These are phyloP conservation scores for Skeletonema menzelii DNA, from an alignment of 108 stramenopile genomes.

Conservation along the genomic window DNA sequence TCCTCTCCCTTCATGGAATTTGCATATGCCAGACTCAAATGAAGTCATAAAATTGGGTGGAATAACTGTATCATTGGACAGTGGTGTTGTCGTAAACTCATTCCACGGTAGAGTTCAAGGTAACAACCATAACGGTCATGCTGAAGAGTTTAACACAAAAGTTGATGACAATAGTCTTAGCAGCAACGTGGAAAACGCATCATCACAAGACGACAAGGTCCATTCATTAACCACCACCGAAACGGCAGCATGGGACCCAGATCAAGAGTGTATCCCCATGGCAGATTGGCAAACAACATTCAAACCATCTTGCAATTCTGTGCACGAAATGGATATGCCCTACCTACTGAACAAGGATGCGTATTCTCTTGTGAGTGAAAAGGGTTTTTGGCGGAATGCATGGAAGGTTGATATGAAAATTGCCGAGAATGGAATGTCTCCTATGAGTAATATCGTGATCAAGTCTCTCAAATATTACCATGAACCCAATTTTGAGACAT, in stretches of 20 bases:
- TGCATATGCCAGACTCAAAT: neutral
- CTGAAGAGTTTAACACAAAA: neutral
- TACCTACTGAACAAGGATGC: slow-evolving; percentile 11
- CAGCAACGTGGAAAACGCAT: neutral
- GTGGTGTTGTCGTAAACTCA: neutral
- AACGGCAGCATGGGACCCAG: slow-evolving; percentile 22
- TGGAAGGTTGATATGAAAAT: slow-evolving; percentile 56
- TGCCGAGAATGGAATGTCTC: neutral
- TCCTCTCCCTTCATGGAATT: neutral
- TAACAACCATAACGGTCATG: neutral
- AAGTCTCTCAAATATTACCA: slow-evolving; percentile 48
- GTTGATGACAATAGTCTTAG: too few species aligned
- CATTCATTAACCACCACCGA: neutral
- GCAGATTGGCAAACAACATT: slow-evolving; percentile 55
- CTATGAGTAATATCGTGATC: slow-evolving; percentile 27
- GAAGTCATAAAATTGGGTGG: neutral
- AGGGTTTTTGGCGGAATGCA: slow-evolving; percentile 54
- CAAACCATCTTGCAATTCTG: slow-evolving; percentile 45
- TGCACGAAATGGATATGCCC: slow-evolving; percentile 38
- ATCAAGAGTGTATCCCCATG: slow-evolving; percentile 62
- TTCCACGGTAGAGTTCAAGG: neutral
- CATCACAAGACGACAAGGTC: neutral
- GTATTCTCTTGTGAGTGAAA: slow-evolving; percentile 40
- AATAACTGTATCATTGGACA: neutral
- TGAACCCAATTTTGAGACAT: slow-evolving; percentile 53